A percentile compares a stretch with the other conserved stretches of the same genome.
These are phyloP conservation scores for Yarrowia porcina DNA, from an alignment of 805 yeast species.

Conservation along the genomic window DNA sequence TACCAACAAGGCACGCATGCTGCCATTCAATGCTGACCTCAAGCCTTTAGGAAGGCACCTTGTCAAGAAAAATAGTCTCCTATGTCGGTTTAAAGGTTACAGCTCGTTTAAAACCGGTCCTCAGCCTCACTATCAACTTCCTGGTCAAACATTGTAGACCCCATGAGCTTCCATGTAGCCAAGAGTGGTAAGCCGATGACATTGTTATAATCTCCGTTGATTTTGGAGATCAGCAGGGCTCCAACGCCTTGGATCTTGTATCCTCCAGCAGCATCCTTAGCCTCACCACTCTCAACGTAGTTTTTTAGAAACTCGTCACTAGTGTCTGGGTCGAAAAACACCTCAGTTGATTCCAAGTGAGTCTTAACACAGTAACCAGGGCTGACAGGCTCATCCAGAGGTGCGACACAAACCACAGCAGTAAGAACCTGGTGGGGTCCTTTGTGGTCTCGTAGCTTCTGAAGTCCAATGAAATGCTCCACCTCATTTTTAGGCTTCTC, in stretches of 20 bases:
- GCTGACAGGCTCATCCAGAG: constrained; percentile 41
- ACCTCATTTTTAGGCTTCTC: constrained; percentile 71
- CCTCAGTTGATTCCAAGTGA: constrained; percentile 45
- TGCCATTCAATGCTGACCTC: too few species aligned
- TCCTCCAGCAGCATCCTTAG: constrained; percentile 85
- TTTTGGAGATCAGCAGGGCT: constrained; percentile 51
- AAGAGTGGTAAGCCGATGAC: constrained; percentile 83
- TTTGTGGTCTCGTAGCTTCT: constrained; percentile 48
- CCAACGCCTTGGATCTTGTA: constrained; percentile 83
- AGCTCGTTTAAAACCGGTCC: constrained; percentile 24
- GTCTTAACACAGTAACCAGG: constrained; percentile 44
- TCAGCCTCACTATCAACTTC: constrained; percentile 26
- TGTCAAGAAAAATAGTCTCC: too few species aligned
- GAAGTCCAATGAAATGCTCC: constrained; percentile 49
- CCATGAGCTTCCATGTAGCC: constrained; percentile 46
- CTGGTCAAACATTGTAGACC: constrained; percentile 18
- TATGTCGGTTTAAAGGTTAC: too few species aligned
- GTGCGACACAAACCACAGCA: constrained; percentile 50
- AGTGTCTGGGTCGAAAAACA: constrained; percentile 41
- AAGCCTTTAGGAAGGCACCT: too few species aligned
- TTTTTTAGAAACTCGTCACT: constrained; percentile 54
- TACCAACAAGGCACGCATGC: too few species aligned
- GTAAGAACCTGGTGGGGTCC: constrained; percentile 52
- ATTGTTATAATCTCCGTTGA: constrained; percentile 80
- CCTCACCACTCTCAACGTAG: constrained; percentile 73